Percentiles rank a stretch among this genome's conserved stretches.
These are phyloP conservation scores for Pulveroboletus sp. DNA, from an alignment of 768 basidiomycete species.

Conservation along the genomic window DNA sequence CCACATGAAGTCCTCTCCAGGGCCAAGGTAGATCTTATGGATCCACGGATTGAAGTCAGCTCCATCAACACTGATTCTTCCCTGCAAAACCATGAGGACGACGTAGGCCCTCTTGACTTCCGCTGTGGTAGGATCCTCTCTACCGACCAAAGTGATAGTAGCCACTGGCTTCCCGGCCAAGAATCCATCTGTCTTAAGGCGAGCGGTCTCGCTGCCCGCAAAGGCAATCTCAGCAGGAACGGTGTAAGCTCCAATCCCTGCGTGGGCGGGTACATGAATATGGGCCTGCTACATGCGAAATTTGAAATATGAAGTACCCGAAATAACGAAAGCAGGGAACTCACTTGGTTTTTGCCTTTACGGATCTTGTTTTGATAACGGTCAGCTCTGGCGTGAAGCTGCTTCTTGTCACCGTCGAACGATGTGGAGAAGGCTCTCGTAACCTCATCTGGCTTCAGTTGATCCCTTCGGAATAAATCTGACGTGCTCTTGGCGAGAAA, in stretches of 20 bases:
- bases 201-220: slow-evolving; percentile 16
- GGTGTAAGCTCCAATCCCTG: slow-evolving; percentile 20
- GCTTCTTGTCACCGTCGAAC: slow-evolving; percentile 8
- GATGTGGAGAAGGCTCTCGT: slow-evolving; percentile 20
- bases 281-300: slow-evolving; percentile 12
- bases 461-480: slow-evolving; percentile 25
- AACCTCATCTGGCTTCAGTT: slow-evolving; percentile 25
- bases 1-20: slow-evolving; percentile 33
- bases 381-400: slow-evolving; percentile 17
- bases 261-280: slow-evolving; percentile 21
- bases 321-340: slow-evolving; percentile 1
- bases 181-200: slow-evolving; percentile 19
- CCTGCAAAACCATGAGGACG: slow-evolving; percentile 37
- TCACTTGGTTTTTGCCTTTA: slow-evolving; percentile 38
- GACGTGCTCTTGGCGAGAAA: slow-evolving; percentile 27
- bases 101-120: slow-evolving; percentile 40
- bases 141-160: slow-evolving; percentile 49
- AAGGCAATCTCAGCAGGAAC: slow-evolving; percentile 19
- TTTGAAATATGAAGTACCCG: not conserved
- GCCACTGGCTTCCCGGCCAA: slow-evolving; percentile 31
- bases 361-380: slow-evolving; percentile 32
- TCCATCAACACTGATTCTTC: slow-evolving; percentile 22
- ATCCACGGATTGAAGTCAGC: slow-evolving; percentile 37
- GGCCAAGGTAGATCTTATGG: slow-evolving; percentile 31
- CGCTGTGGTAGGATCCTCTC: slow-evolving; percentile 56